Conservation (phyloP, 306 rosid species). For the Parietaria judaica region DNA sequence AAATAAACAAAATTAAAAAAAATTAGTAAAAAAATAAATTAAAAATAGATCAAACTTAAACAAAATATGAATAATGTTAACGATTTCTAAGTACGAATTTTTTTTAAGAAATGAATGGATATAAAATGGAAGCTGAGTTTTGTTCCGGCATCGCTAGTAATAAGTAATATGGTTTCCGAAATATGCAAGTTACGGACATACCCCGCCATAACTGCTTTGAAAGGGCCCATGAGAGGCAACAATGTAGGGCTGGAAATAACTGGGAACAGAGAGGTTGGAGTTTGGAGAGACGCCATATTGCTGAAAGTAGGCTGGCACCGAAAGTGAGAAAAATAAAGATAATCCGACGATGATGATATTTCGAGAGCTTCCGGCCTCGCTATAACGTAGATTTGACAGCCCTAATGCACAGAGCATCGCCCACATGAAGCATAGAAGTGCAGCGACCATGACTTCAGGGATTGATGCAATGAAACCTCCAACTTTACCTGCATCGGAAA, state of each 20-base stretch:
- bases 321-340: conserved; percentile 86
- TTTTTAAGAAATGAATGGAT: no score
- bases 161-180: neutral
- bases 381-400: conserved; percentile 91
- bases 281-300: conserved; percentile 80
- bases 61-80: no score
- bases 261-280: conserved; percentile 72
- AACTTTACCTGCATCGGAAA: conserved; percentile 62
- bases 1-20: no score
- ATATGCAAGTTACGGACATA: conserved; percentile 29
- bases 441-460: conserved; percentile 96
- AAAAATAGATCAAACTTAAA: no score
- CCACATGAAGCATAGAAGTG: conserved; percentile 97
- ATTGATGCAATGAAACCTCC: conserved; percentile 97
- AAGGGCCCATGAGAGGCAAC: conserved; percentile 94
- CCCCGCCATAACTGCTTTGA: conserved; percentile 78
- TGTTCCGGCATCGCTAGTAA: no score
- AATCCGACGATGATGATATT: conserved; percentile 91
- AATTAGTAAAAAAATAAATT: neutral
- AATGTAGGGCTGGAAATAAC: conserved; percentile 89
- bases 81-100: no score
- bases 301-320: conserved; percentile 94
- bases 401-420: conserved; percentile 96
- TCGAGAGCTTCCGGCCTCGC: conserved; percentile 99
- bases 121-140: no score